Percentiles rank a stretch among this genome's conserved stretches.
Conservation (phyloP, 306 rosid genomes). For the Cyamopsis tetragonoloba region DNA sequence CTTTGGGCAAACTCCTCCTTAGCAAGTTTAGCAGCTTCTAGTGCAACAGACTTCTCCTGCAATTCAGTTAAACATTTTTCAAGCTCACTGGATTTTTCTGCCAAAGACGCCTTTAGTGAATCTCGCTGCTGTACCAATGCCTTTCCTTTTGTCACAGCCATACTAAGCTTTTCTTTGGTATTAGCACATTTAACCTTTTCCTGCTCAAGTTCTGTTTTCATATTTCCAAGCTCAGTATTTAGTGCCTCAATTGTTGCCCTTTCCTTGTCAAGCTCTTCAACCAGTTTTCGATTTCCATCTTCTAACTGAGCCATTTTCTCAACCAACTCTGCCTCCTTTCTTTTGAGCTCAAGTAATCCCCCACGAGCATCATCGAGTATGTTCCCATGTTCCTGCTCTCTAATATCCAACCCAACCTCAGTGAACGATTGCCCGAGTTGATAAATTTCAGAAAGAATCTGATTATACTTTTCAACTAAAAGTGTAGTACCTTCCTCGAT, state of each 20-base stretch:
- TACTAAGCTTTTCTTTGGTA: constrained; percentile 85
- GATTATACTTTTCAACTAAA: constrained; percentile 53
- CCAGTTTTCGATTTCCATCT: constrained; percentile 57
- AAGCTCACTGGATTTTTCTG: constrained; percentile 63
- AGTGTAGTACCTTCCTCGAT: constrained; percentile 53
- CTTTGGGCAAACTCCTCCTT: constrained; percentile 55
- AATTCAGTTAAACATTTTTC: constrained; percentile 59
- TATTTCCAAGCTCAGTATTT: constrained; percentile 53
- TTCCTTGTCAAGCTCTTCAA: constrained; percentile 59
- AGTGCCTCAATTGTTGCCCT: constrained; percentile 42
- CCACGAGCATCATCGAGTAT: constrained; percentile 48
- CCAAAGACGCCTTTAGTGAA: constrained; percentile 62
- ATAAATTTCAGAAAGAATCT: constrained; percentile 57
- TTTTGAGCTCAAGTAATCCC: constrained; percentile 59
- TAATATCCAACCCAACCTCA: constrained; percentile 41
- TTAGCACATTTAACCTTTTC: constrained; percentile 63
- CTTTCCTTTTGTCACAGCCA: constrained; percentile 97
- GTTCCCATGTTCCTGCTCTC: constrained; percentile 40
- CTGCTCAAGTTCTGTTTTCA: constrained; percentile 71
- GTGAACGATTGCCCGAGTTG: constrained; percentile 54
- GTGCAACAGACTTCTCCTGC: constrained; percentile 70
- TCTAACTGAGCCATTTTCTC: constrained; percentile 54
- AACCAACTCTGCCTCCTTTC: constrained; percentile 52
- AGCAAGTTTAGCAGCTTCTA: constrained; percentile 65
- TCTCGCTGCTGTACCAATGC: constrained; percentile 94